phyloP scores from a whole-genome alignment of 176 grass and related monocot species.

The Bothriochloa decipiens region DNA sequence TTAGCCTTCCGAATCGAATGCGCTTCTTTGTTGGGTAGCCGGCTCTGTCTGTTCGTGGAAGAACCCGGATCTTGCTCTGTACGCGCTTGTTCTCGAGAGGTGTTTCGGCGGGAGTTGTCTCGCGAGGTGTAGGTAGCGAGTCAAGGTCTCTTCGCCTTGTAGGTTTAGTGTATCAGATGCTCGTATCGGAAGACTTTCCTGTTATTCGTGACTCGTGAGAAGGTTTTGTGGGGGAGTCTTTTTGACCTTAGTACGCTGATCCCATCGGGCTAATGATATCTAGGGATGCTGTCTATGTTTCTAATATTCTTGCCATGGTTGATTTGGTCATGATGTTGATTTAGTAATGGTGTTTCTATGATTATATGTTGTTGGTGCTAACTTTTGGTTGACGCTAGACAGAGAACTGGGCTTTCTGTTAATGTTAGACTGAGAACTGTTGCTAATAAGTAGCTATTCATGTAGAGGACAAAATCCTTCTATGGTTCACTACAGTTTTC shows the following conservation, averaged over 20 bases:
- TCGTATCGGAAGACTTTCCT: background rate
- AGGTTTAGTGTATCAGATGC: background rate
- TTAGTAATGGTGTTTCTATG: background rate
- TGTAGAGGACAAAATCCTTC: background rate
- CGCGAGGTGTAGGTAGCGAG: background rate
- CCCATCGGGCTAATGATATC: background rate
- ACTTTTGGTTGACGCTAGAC: background rate
- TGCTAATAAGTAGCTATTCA: background rate
- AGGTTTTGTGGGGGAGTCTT: background rate
- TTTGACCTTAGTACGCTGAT: background rate
- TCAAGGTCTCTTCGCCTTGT: background rate
- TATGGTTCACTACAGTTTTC: background rate
- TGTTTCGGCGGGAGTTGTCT: background rate
- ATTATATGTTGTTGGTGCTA: background rate
- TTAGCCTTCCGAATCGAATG: background rate
- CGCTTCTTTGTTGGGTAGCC: background rate
- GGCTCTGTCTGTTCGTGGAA: background rate
- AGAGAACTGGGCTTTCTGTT: background rate
- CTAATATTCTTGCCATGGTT: background rate
- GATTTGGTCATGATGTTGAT: background rate
- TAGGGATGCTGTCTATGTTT: background rate
- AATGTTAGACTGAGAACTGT: background rate
- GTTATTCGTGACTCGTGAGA: background rate
- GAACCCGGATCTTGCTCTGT: conserved; percentile 19
- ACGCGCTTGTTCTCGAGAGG: background rate